A percentile compares a stretch with the other conserved stretches of the same genome.
Evolutionary conservation across 306 rosid genomes (phyloP).

Genomic region (Astragalus glycyphyllos): DNA sequence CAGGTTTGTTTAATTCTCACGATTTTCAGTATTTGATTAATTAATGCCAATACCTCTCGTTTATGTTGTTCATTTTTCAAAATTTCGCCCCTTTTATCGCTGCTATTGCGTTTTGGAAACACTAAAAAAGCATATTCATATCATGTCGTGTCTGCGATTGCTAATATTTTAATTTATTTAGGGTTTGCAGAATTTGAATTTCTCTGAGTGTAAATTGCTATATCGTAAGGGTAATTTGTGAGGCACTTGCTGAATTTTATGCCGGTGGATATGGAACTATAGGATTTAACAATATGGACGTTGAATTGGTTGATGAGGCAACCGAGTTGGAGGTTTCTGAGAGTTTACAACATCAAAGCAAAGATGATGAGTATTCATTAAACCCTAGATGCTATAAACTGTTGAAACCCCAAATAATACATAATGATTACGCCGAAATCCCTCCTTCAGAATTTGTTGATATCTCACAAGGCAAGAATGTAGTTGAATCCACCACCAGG

Average conservation of each 20-base stretch:
- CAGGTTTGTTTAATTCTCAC: neutral
- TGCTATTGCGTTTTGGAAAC: neutral
- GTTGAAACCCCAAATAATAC: constrained; percentile 57
- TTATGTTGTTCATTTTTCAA: neutral
- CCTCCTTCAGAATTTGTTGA: constrained; percentile 40
- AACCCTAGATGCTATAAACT: constrained; percentile 45
- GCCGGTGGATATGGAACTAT: constrained; percentile 27
- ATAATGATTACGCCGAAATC: constrained; percentile 22
- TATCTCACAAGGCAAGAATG: constrained; percentile 46
- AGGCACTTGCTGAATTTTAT: too few species aligned
- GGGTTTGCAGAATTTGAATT: constrained; percentile 20
- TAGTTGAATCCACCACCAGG: constrained; percentile 25
- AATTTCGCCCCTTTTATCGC: neutral
- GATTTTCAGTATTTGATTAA: neutral
- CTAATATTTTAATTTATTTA: too few species aligned
- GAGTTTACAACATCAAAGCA: constrained; percentile 53
- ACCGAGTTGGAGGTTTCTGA: constrained; percentile 48
- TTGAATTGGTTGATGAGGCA: constrained; percentile 59
- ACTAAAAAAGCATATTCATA: neutral
- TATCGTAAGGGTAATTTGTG: too few species aligned
- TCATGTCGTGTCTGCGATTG: neutral
- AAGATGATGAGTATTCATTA: constrained; percentile 50
- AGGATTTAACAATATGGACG: constrained; percentile 57
- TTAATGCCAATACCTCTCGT: neutral
- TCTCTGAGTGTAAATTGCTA: neutral